Evolutionary conservation across 768 basidiomycete genomes (phyloP).

Genomic region (Mycena belliarum): DNA sequence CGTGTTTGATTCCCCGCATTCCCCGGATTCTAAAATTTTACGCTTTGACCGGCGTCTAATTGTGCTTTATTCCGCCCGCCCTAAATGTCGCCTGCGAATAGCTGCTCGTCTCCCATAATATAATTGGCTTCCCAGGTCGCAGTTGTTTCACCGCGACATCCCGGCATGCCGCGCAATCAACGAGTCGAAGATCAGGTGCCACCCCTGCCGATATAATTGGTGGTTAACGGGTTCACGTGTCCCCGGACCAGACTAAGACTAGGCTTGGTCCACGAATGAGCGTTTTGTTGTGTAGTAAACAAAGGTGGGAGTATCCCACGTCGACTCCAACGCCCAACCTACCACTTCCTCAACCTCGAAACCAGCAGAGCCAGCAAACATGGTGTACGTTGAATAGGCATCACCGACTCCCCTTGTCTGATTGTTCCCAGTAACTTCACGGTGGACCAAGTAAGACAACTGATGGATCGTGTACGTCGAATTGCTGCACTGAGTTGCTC

Average conservation of each 20-base stretch:
- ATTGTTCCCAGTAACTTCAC: constrained; percentile 75
- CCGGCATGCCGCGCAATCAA: not conserved
- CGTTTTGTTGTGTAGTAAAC: constrained; percentile 8
- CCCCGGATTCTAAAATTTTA: not conserved
- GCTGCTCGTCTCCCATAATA: not conserved
- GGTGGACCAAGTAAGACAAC: constrained; percentile 59
- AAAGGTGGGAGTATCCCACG: constrained; percentile 19
- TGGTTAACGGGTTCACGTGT: constrained; percentile 13
- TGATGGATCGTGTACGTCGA: no score
- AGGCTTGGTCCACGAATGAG: not conserved
- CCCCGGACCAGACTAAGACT: not conserved
- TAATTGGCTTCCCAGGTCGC: not conserved
- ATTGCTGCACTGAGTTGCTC: no score
- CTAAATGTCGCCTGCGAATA: not conserved
- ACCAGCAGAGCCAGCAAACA: constrained; percentile 41
- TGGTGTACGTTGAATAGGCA: constrained; percentile 96
- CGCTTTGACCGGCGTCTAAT: constrained; percentile 6
- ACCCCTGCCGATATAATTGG: not conserved
- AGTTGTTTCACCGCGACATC: not conserved
- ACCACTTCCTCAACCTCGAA: constrained; percentile 2
- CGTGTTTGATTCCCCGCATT: not conserved
- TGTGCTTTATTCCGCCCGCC: not conserved
- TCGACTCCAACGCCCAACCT: constrained; percentile 10
- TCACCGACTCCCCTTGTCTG: constrained; percentile 2
- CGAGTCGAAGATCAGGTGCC: constrained; percentile 3